Evolutionary conservation across 129 eudicot species (phyloP), one percentile per base, ranked within the genome.

Genomic region (Lactuca saligna): DNA sequence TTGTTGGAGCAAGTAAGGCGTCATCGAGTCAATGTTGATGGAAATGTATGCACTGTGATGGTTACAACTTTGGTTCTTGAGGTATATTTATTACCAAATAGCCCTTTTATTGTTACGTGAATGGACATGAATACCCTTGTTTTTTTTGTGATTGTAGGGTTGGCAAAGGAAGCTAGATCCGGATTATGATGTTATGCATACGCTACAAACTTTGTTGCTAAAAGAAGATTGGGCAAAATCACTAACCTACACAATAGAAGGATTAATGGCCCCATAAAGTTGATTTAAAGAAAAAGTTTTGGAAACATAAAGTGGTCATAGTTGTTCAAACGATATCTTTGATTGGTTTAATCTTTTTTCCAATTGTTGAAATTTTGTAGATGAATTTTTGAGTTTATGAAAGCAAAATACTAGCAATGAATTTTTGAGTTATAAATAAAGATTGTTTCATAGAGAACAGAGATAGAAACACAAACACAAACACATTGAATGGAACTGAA

Each of bases 151-250:
- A 17, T 81, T 66, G 65, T 38, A 89, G 97, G 98, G 98, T 58
- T 93, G 98, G 97, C 98, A 93, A 75, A 66, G 95, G 81, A 93
- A 93, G 89, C 91, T 93, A 17, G 95, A 93, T 76, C 98, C 98
- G 4, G 90, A 85, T 68, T 89, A 93, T 17, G 95, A 93, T 44
- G 83, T 93, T 59, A 89, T 93, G 98, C 82, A 76, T 48, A 93
- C 98, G 2, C 77, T 93, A 13, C 96, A 81, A 78, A 82, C 92
- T 0, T 75, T 93, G 81, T 81, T 93, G 50, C 80, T 93, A 9
- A 93, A 85, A 78, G 85, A 82, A 29, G 90, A 93, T 35, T 86
- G 98, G 98, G 96, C 97, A 6, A 73, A 82, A 46, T 89, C 96
- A 4, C 83, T 93, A 44, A 71, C 92, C 59, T 93, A 93, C 82